Conservation (phyloP, 1,284 basidiomycete species). For the Sanguinoderma infundibulare region DNA sequence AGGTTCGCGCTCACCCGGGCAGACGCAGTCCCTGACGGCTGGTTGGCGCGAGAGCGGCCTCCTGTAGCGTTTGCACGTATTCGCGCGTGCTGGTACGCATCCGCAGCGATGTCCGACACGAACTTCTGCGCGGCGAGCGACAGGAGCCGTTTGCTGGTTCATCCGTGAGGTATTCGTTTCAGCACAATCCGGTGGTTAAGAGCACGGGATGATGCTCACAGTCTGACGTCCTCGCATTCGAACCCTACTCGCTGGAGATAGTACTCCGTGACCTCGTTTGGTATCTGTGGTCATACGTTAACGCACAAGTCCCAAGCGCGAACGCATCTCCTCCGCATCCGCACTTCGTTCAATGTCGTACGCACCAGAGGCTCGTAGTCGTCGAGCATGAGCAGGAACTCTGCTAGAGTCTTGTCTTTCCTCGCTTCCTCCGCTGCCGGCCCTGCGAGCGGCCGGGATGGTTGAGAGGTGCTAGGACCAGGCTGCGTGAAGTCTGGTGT, state of each 20-base stretch:
- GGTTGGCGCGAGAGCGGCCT: constrained; percentile 66
- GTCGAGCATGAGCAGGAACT: constrained; percentile 95
- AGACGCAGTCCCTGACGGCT: constrained; percentile 59
- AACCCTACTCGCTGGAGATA: constrained; percentile 97
- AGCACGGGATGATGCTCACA: constrained; percentile 60
- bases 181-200: constrained; percentile 7
- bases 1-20: constrained; percentile 54
- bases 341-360: constrained; percentile 18
- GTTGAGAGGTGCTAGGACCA: constrained; percentile 29
- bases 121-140: constrained; percentile 98
- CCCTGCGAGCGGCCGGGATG: constrained; percentile 48
- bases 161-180: constrained; percentile 4
- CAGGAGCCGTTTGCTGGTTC: constrained; percentile 84
- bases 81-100: constrained; percentile 97
- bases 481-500: constrained; percentile 33
- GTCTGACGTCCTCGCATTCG: constrained; percentile 90
- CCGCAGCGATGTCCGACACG: constrained; percentile 94
- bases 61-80: constrained; percentile 84
- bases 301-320: neutral
- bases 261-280: constrained; percentile 98
- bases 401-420: constrained; percentile 89
- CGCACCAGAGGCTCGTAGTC: constrained; percentile 94
- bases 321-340: neutral
- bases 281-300: constrained; percentile 65
- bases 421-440: constrained; percentile 83